These are phyloP conservation scores for Suillus discolor DNA, from an alignment of 768 basidiomycete genomes.

Conservation along the genomic window DNA sequence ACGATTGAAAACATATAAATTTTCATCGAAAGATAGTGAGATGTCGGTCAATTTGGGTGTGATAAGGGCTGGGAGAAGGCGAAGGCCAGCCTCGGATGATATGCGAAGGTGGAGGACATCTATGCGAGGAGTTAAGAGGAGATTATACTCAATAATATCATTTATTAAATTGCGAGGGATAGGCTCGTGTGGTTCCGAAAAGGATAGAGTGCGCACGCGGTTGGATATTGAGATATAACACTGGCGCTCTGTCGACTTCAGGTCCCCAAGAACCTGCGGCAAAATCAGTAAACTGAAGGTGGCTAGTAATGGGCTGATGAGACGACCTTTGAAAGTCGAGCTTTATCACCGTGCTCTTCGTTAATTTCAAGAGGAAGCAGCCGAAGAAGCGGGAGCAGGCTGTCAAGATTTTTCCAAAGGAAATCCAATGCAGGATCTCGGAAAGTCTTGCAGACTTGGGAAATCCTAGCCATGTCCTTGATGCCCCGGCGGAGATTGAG, in stretches of 20 bases:
- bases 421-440: slow-evolving; percentile 4
- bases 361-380: neutral
- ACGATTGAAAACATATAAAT: neutral
- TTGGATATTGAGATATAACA: slow-evolving; percentile 2
- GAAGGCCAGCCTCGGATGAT: slow-evolving; percentile 4
- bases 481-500: neutral
- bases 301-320: neutral
- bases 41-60: slow-evolving; percentile 2
- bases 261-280: neutral
- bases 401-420: slow-evolving; percentile 1
- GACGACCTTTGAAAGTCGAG: slow-evolving; percentile 2
- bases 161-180: neutral
- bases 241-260: neutral
- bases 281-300: neutral
- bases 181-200: neutral
- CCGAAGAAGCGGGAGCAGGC: neutral
- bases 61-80: slow-evolving; percentile 3
- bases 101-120: neutral
- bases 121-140: slow-evolving; percentile 1
- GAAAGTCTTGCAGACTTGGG: slow-evolving; percentile 3
- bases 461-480: slow-evolving; percentile 1
- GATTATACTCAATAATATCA: neutral
- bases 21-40: neutral
- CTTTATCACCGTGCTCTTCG: neutral
- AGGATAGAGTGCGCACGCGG: slow-evolving; percentile 5